Evolutionary conservation across 805 yeast species (phyloP).

Genomic region (Yarrowia sp.): DNA sequence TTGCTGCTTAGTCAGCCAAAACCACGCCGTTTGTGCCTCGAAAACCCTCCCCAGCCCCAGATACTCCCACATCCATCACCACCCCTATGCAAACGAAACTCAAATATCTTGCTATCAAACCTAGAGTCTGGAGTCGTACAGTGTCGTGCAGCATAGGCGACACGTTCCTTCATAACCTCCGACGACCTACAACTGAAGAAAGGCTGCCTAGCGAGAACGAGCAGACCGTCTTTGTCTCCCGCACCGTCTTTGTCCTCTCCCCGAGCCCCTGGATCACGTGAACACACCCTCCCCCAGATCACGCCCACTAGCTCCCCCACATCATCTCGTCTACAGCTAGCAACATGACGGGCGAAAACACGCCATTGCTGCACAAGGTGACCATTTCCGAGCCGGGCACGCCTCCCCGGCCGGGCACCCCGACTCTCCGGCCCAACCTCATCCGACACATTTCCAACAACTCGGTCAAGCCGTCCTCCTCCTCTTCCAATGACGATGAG

Average conservation of each 20-base stretch:
- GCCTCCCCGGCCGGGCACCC: slow-evolving; percentile 20
- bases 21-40: no score
- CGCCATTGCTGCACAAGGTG: slow-evolving; percentile 23
- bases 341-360: slow-evolving; percentile 11
- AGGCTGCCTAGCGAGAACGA: no score
- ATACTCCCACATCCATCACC: no score
- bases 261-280: not conserved
- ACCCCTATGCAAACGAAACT: not conserved
- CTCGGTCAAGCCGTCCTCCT: not conserved
- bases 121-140: slow-evolving; percentile 15
- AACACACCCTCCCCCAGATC: not conserved
- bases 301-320: not conserved
- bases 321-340: not conserved
- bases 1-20: no score
- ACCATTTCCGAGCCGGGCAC: slow-evolving; percentile 3
- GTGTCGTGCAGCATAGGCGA: slow-evolving; percentile 18
- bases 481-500: not conserved
- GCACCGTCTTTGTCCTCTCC: no score
- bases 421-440: slow-evolving; percentile 10
- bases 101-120: slow-evolving; percentile 19
- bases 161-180: slow-evolving; percentile 10
- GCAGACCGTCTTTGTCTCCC: not conserved
- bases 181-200: not conserved
- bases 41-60: no score
- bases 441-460: slow-evolving; percentile 13